These are phyloP conservation scores for Macrocybe sp. DNA, from an alignment of 1,284 basidiomycete species.

Conservation along the genomic window DNA sequence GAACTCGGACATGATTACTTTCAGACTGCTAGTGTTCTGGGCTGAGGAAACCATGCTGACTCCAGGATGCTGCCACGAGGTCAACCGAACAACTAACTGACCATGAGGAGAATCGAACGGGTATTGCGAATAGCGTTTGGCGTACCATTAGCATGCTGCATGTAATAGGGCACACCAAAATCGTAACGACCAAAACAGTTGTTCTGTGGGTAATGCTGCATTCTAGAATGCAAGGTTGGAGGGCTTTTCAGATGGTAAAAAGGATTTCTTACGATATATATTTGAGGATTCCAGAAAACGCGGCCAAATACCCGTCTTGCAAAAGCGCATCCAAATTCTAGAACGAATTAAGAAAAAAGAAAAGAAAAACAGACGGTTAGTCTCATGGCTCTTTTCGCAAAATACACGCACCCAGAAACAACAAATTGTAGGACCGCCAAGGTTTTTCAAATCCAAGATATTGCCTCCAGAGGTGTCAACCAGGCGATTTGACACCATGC, in stretches of 20 bases:
- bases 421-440: slow-evolving; percentile 47
- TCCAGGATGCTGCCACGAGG: slow-evolving; percentile 40
- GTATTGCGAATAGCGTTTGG: not conserved
- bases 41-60: slow-evolving; percentile 25
- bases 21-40: slow-evolving; percentile 19
- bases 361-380: not conserved
- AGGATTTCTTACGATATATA: slow-evolving; percentile 36
- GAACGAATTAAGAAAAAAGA: not conserved
- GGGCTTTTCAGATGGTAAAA: not conserved
- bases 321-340: slow-evolving; percentile 37
- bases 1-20: slow-evolving; percentile 59
- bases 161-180: slow-evolving; percentile 29
- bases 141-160: slow-evolving; percentile 34
- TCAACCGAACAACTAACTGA: slow-evolving; percentile 29
- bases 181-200: slow-evolving; percentile 26
- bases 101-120: not conserved
- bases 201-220: slow-evolving; percentile 35
- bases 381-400: not conserved
- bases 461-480: slow-evolving; percentile 34
- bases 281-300: slow-evolving; percentile 34
- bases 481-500: slow-evolving; percentile 26
- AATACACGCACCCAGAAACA: slow-evolving; percentile 37
- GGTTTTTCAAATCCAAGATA: slow-evolving; percentile 30
- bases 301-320: slow-evolving; percentile 35
- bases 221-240: slow-evolving; percentile 13